Evolutionary conservation across 2,329 filamentous ascomycete genomes (phyloP).

Genomic region (Aspergillus aculeatinus): DNA sequence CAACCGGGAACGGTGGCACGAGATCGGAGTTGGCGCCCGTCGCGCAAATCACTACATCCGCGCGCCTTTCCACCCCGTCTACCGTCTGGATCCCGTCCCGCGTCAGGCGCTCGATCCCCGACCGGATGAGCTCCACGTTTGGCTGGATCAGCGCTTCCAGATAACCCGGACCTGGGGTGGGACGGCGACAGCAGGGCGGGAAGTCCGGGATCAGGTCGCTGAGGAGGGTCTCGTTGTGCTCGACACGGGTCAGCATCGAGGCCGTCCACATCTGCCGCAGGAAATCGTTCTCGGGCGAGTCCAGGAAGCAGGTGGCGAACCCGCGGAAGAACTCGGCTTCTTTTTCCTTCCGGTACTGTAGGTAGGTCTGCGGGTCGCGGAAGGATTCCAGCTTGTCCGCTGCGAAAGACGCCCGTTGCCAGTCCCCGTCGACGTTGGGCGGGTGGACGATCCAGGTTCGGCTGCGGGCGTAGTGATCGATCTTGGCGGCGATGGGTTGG

Average conservation of each 20-base stretch:
- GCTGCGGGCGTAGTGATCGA: constrained; percentile 66
- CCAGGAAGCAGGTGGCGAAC: constrained; percentile 56
- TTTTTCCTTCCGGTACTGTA: constrained; percentile 57
- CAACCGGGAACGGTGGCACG: constrained; percentile 61
- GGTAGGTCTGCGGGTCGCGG: constrained; percentile 60
- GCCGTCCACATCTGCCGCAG: constrained; percentile 50
- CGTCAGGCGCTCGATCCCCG: constrained; percentile 60
- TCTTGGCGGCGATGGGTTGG: constrained; percentile 41
- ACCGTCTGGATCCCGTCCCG: constrained; percentile 59
- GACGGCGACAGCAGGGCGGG: constrained; percentile 62
- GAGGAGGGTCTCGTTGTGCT: constrained; percentile 56
- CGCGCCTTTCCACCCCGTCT: constrained; percentile 57
- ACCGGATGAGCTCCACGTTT: constrained; percentile 61
- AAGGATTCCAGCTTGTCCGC: constrained; percentile 58
- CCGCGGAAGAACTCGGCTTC: constrained; percentile 64
- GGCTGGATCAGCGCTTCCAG: constrained; percentile 62
- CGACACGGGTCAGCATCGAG: constrained; percentile 56
- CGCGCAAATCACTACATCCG: constrained; percentile 66
- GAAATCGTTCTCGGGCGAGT: constrained; percentile 51
- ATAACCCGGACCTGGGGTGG: constrained; percentile 67
- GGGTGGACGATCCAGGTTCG: constrained; percentile 67
- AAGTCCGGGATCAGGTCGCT: constrained; percentile 61
- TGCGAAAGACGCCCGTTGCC: constrained; percentile 56
- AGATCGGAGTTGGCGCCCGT: constrained; percentile 65
- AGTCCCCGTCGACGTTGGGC: constrained; percentile 55